Evolutionary conservation across 73 alveolate genomes (phyloP), one percentile per base, ranked within the genome.

Genomic region (Paramecium tetraurelia): DNA sequence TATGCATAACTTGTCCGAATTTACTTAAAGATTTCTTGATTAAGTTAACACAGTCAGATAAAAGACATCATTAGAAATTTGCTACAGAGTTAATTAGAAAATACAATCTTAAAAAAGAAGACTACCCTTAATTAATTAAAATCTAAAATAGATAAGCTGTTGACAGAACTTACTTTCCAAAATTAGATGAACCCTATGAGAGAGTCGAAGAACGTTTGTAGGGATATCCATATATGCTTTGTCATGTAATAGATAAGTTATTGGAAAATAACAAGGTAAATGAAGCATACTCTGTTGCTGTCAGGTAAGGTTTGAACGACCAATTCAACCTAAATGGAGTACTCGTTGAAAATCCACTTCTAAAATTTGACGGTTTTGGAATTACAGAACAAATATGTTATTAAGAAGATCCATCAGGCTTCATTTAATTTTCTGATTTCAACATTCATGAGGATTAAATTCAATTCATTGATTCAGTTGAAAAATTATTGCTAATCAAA

Each of bases 21-120:
- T 44, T 31, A 31, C 46, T 48, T 8, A 40, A 40, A 43, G 43
- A 80, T 3, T 80, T 80, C 14, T 20, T 48, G 21, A 43, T 38
- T 4, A 22, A 31, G 24, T 29, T 80, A 20, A 40, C 46, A n/a
- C 5, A 80, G 24, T 44, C 70, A 11, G 46, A 80, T 31, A 48
- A 18, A 20, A 48, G 76, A 41, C 29, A 80, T 46, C 70, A 80
- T 20, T 10, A 43, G 12, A 80, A 80, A 48, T 80, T 44, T 38
- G 90, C 90, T 24, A 80, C 90, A 21, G 90, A 80, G 48, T 12
- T 80, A n/a, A 80, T 80, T 20, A 80, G 44, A n/a, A 43, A 80
- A 22, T 46, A 80, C 20, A 41, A 80, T 16, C 57, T 80, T 4
- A 44, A 80, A 40, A 40, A 80, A 48, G 57, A 80, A 9, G 90